Evolutionary conservation across 805 yeast species (phyloP).

Genomic region (Sungouiella blattae): DNA sequence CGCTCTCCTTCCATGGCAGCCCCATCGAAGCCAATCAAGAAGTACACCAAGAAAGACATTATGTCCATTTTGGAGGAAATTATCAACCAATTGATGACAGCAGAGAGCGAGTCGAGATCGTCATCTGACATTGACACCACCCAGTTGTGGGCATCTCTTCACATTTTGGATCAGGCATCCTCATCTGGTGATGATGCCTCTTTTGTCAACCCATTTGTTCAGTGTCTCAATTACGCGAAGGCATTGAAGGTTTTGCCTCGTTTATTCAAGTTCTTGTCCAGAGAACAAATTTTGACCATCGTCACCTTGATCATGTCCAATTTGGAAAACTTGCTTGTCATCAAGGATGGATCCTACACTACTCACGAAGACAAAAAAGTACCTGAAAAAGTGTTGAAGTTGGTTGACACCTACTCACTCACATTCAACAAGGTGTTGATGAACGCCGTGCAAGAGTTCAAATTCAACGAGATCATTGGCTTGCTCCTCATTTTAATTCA

Average conservation of each 20-base stretch:
- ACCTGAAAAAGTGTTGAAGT: conserved; percentile 52
- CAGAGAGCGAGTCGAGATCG: conserved; percentile 60
- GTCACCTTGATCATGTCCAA: conserved; percentile 77
- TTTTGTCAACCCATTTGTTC: conserved; percentile 75
- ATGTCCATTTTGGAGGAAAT: conserved; percentile 74
- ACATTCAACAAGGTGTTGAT: conserved; percentile 83
- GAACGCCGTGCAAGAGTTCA: conserved; percentile 76
- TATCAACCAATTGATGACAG: conserved; percentile 69
- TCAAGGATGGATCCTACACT: conserved; percentile 75
- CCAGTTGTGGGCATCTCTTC: conserved; percentile 73
- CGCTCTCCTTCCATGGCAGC: conserved; percentile 31
- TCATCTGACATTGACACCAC: conserved; percentile 33
- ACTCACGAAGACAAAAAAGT: conserved; percentile 49
- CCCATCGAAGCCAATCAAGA: conserved; percentile 27
- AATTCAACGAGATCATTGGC: conserved; percentile 74
- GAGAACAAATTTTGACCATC: conserved; percentile 73
- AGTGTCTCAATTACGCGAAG: conserved; percentile 78
- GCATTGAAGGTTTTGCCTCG: conserved; percentile 88
- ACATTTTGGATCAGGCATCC: conserved; percentile 59
- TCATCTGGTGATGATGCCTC: conserved; percentile 46
- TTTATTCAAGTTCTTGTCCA: conserved; percentile 73
- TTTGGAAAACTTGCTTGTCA: conserved; percentile 73
- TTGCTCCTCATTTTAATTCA: conserved; percentile 66
- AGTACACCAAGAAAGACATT: conserved; percentile 40
- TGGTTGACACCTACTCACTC: conserved; percentile 73